Percentiles rank a stretch among this genome's conserved stretches.
phyloP scores from a whole-genome alignment of 1,139 yeast genomes.

The Yamadazyma atmosphaerica region DNA sequence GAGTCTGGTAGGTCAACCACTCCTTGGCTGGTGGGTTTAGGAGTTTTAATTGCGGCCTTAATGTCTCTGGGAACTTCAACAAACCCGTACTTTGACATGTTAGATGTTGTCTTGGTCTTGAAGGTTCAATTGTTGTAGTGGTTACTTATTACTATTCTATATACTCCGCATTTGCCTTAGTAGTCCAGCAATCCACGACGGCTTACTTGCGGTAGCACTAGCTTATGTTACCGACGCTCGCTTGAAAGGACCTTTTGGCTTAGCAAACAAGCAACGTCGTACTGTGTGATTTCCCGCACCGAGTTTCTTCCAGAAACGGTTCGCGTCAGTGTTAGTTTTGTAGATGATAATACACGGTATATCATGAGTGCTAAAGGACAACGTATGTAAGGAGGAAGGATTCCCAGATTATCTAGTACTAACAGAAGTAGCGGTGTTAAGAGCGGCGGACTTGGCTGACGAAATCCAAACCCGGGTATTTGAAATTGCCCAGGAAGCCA shows the following conservation, averaged over 20 bases:
- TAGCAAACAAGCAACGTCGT: too few species aligned
- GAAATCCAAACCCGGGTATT: constrained; percentile 61
- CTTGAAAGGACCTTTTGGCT: too few species aligned
- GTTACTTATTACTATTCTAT: too few species aligned
- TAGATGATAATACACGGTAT: too few species aligned
- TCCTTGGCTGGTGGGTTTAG: constrained; percentile 28
- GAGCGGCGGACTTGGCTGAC: constrained; percentile 52
- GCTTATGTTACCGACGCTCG: too few species aligned
- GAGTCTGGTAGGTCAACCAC: constrained; percentile 23
- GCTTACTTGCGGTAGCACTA: too few species aligned
- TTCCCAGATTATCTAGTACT: constrained; percentile 10
- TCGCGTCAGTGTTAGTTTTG: too few species aligned
- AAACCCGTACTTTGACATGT: constrained; percentile 35
- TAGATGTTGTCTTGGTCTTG: constrained; percentile 29
- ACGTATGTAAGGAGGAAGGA: constrained; percentile 12
- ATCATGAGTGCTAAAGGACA: constrained; percentile 12
- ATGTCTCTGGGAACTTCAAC: constrained; percentile 31
- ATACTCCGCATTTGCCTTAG: too few species aligned
- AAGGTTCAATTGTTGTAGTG: too few species aligned
- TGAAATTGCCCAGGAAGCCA: constrained; percentile 57
- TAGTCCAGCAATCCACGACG: too few species aligned
- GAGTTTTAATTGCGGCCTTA: constrained; percentile 25
- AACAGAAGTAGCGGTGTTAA: constrained; percentile 37
- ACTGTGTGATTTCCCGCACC: too few species aligned
- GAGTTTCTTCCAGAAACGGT: too few species aligned